Conservation (phyloP, 1,284 basidiomycete species). For the Ustilago hordei region DNA sequence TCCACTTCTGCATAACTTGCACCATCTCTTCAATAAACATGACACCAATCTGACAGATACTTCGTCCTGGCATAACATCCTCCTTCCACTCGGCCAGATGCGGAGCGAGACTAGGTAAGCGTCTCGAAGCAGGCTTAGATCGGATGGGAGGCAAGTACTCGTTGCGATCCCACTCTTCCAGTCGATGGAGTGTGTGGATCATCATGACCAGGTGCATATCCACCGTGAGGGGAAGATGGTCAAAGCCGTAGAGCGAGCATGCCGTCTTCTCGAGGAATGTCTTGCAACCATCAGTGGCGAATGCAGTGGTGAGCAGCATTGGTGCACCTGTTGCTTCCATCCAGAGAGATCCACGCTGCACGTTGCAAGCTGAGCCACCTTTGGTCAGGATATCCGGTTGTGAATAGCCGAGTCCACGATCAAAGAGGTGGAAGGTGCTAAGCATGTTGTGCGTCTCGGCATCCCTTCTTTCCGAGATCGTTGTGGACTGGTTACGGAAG, state of each 20-base stretch:
- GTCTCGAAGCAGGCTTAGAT: constrained; percentile 16
- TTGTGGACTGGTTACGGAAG: constrained; percentile 17
- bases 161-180: constrained; percentile 50
- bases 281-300: constrained; percentile 48
- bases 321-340: constrained; percentile 49
- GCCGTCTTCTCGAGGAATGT: constrained; percentile 49
- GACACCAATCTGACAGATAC: constrained; percentile 49
- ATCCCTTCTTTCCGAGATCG: constrained; percentile 32
- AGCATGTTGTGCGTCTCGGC: constrained; percentile 35
- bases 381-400: constrained; percentile 34
- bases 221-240: constrained; percentile 30
- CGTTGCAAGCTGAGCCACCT: constrained; percentile 6
- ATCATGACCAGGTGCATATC: constrained; percentile 48
- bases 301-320: constrained; percentile 41
- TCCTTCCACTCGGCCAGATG: constrained; percentile 23
- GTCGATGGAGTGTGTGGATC: constrained; percentile 29
- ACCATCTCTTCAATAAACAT: constrained; percentile 49
- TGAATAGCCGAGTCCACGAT: constrained; percentile 48
- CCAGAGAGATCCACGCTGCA: constrained; percentile 26
- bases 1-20: constrained; percentile 52
- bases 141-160: constrained; percentile 35
- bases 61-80: constrained; percentile 15
- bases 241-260: constrained; percentile 43
- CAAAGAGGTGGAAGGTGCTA: constrained; percentile 43
- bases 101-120: constrained; percentile 22